Conservation (phyloP, 371 early-diverging fungal genomes). For the Mucor ambiguus region DNA sequence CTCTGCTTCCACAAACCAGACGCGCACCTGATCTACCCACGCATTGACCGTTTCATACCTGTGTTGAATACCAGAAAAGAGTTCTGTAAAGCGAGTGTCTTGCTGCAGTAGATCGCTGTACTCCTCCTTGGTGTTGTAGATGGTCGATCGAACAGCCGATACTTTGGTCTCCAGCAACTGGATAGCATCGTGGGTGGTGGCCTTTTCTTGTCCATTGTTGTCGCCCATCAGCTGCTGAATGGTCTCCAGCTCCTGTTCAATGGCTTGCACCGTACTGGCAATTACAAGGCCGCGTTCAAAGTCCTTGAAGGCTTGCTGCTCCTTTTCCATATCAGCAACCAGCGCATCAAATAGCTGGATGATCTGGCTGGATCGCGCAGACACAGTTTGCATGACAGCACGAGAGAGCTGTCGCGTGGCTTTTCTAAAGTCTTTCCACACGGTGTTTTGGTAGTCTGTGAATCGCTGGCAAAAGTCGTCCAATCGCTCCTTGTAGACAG, state of each 20-base stretch:
- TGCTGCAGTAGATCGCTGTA: constrained; percentile 30
- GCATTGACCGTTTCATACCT: constrained; percentile 39
- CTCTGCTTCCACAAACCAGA: constrained; percentile 58
- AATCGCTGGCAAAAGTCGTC: constrained; percentile 3
- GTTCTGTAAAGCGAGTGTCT: constrained; percentile 19
- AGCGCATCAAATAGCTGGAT: constrained; percentile 7
- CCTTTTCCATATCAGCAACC: constrained; percentile 15
- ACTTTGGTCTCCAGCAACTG: constrained; percentile 40
- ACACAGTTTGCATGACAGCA: constrained; percentile 17
- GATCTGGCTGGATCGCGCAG: constrained; percentile 8
- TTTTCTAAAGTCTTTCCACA: constrained; percentile 32
- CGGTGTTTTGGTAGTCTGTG: constrained; percentile 21
- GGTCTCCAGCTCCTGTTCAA: constrained; percentile 42
- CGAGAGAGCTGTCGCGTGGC: constrained; percentile 17
- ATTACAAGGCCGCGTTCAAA: constrained; percentile 37
- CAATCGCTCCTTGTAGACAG: constrained; percentile 11
- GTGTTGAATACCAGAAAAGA: constrained; percentile 29
- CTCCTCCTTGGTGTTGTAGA: constrained; percentile 35
- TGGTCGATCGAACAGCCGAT: constrained; percentile 29
- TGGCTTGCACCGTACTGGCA: constrained; percentile 26
- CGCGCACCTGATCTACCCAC: constrained; percentile 57
- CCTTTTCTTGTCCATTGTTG: constrained; percentile 22
- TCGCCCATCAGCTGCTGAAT: constrained; percentile 44
- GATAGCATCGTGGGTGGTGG: constrained; percentile 38
- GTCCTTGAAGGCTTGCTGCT: constrained; percentile 21